Percentiles rank a stretch among this genome's conserved stretches.
Conservation (phyloP, 2,329 filamentous ascomycete genomes). For the Diaporthe citri region DNA sequence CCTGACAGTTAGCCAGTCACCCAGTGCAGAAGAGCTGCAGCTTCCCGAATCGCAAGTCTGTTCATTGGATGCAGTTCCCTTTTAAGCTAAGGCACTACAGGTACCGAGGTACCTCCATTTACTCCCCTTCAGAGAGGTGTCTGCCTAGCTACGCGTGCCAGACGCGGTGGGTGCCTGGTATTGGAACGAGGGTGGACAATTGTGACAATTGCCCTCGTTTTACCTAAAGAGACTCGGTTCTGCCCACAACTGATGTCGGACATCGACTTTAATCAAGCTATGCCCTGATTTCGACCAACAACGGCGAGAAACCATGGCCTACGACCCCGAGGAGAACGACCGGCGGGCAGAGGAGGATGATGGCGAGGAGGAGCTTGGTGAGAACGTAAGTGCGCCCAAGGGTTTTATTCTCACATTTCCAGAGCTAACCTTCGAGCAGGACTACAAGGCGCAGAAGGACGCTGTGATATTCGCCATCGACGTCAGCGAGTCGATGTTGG, state of each 20-base stretch:
- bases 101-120: neutral
- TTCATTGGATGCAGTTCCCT: constrained; percentile 11
- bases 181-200: neutral
- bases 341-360: constrained; percentile 74
- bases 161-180: constrained; percentile 37
- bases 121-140: constrained; percentile 17
- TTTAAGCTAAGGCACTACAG: neutral
- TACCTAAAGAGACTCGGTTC: neutral
- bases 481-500: constrained; percentile 89
- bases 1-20: neutral
- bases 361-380: constrained; percentile 69
- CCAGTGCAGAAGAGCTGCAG: constrained; percentile 7
- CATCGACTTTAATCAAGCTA: neutral
- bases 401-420: neutral
- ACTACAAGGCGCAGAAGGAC: constrained; percentile 94
- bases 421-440: constrained; percentile 59
- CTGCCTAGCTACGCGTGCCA: constrained; percentile 38
- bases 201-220: neutral
- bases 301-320: constrained; percentile 46
- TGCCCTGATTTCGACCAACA: neutral
- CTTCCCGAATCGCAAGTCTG: neutral
- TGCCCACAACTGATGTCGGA: too few relatives aligned
- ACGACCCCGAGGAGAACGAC: constrained; percentile 59
- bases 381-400: constrained; percentile 43
- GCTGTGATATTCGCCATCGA: constrained; percentile 98